These are phyloP conservation scores for Filobasidium uniguttulatum DNA, from an alignment of 1,284 basidiomycete genomes.

Conservation along the genomic window DNA sequence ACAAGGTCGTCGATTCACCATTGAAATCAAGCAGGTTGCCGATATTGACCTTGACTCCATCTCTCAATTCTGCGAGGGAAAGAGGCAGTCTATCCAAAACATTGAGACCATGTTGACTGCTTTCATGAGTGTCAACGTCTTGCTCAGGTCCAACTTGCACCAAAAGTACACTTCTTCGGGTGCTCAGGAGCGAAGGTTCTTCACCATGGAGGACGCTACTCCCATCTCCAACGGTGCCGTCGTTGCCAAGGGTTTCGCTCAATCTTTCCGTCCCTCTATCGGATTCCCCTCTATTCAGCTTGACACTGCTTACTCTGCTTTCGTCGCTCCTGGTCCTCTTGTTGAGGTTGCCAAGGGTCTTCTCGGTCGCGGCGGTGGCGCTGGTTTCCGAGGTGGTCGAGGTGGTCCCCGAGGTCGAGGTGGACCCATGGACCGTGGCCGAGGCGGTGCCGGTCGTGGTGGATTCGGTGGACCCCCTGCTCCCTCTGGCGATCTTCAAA, in stretches of 20 bases:
- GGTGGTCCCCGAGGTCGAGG: slow-evolving; percentile 15
- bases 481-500: slow-evolving; percentile 15
- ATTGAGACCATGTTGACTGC: slow-evolving; percentile 25
- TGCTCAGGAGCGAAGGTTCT: slow-evolving; percentile 31
- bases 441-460: slow-evolving; percentile 14
- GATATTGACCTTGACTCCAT: slow-evolving; percentile 28
- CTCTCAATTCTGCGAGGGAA: slow-evolving; percentile 25
- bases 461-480: slow-evolving; percentile 15
- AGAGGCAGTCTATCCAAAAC: slow-evolving; percentile 24
- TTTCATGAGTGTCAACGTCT: slow-evolving; percentile 31
- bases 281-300: slow-evolving; percentile 27
- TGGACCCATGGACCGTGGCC: slow-evolving; percentile 9
- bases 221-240: slow-evolving; percentile 27
- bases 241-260: slow-evolving; percentile 33
- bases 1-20: slow-evolving; percentile 26
- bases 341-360: slow-evolving; percentile 19
- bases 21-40: slow-evolving; percentile 25
- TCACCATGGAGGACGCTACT: slow-evolving; percentile 23
- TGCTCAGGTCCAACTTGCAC: slow-evolving; percentile 21
- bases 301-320: slow-evolving; percentile 35
- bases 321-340: slow-evolving; percentile 29
- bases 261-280: slow-evolving; percentile 29
- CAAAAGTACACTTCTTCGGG: slow-evolving; percentile 28
- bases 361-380: slow-evolving; percentile 1
- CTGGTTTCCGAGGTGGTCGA: slow-evolving; percentile 19